phyloP scores from a whole-genome alignment of 1,139 yeast genomes.

The Zhuliangozyma blackwelliae region DNA sequence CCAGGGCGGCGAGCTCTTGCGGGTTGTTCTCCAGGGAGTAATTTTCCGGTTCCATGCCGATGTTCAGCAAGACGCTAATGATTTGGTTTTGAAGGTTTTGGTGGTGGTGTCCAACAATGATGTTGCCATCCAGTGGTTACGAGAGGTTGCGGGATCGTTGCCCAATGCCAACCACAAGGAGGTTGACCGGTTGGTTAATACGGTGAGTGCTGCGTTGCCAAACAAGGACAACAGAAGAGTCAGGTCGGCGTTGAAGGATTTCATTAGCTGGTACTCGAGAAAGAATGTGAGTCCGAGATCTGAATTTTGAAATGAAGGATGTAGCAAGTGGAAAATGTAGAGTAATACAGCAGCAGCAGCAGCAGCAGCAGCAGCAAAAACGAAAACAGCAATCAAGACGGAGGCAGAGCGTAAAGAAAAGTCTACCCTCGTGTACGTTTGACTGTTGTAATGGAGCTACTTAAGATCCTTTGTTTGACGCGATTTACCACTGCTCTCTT shows the following conservation, averaged over 20 bases:
- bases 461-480: too few relatives aligned
- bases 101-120: conserved; percentile 44
- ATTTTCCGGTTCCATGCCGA: conserved; percentile 71
- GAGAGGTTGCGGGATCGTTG: conserved; percentile 48
- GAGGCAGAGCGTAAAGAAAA: too few relatives aligned
- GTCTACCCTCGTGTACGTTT: too few relatives aligned
- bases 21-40: conserved; percentile 58
- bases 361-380: background rate
- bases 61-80: conserved; percentile 70
- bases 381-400: background rate
- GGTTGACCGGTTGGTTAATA: conserved; percentile 51
- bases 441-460: too few relatives aligned
- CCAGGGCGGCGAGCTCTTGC: conserved; percentile 57
- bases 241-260: conserved; percentile 66
- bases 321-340: background rate
- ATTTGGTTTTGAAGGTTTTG: conserved; percentile 64
- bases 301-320: conserved; percentile 15
- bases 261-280: conserved; percentile 78
- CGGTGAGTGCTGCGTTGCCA: conserved; percentile 56
- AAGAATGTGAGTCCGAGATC: conserved; percentile 62
- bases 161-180: conserved; percentile 70
- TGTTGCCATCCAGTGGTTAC: conserved; percentile 57
- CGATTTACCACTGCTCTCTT: too few relatives aligned
- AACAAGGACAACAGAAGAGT: conserved; percentile 73
- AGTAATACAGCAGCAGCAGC: background rate